Base-by-base conservation (phyloP, 2,329 filamentous ascomycete species). In the Trichoderma lentiforme region DNA sequence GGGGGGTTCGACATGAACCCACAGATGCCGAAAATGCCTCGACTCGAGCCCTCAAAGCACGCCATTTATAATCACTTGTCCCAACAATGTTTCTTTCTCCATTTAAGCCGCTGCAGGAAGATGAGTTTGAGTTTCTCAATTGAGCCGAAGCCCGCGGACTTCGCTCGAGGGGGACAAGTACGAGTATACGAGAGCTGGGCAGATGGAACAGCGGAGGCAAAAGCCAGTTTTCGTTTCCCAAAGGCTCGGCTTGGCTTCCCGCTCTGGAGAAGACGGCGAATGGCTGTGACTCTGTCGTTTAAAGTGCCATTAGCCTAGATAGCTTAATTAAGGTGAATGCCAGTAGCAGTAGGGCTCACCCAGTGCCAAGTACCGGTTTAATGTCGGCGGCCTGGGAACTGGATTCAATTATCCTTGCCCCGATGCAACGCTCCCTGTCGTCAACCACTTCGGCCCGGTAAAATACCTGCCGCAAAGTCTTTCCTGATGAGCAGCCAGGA, bases 21-120 rank as follows among this genome's bases (percentile, higher is more conserved):
- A 70, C 67, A 70, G 24, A 43, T 53, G 30, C 67, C 56, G 57
- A 61, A 70, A 70, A 70, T 62, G 57, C 67, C 67, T 70, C 67
- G 57, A 70, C 39, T 60, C 28, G 26, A 58, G 30, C n/a, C 30
- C 47, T 36, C 21, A 32, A 26, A 70, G 67, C 67, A 70, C 67
- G 67, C 67, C 67, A 70, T 70, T 70, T 53, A 70, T 70, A 62
- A 70, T 61, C 56, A 51, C 12, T 53, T 7, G 30, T 53, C 67
- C 39, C 67, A 70, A 70, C 30, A 62, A 53, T 36, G 15, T 43
- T 6, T 30, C 28, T 62, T 53, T 53, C 57, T 53, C 39, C 56
- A 53, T 62, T 61, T 61, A 61, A 51, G 21, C 57, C 30, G 30
- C 39, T 53, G 39, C 21, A 26, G 26, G 56, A 34, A 58, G n/a